Conservation (phyloP, 192 early-diverging fungal genomes). For the Dimargaris xerosporica region DNA sequence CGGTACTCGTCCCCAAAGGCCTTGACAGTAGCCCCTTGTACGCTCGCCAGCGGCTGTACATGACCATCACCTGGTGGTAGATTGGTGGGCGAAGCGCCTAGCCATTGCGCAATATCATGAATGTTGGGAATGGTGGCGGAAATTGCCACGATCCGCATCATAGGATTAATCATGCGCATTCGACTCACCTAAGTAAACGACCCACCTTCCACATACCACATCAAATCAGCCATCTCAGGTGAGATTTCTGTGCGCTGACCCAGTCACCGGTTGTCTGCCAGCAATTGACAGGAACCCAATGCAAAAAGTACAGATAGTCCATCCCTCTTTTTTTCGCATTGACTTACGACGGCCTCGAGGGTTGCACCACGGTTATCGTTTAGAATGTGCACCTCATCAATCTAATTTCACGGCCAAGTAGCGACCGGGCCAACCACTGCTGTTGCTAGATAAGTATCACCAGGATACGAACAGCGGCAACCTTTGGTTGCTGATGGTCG, state of each 20-base stretch:
- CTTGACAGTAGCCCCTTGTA: too few relatives aligned
- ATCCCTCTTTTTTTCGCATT: neutral
- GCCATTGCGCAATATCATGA: conserved; percentile 50
- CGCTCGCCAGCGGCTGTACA: too few relatives aligned
- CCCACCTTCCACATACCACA: too few relatives aligned
- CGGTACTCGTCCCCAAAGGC: conserved; percentile 60
- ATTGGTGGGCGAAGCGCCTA: too few relatives aligned
- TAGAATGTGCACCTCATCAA: conserved; percentile 68
- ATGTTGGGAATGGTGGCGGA: conserved; percentile 60
- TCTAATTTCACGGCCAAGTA: too few relatives aligned
- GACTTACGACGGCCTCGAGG: conserved; percentile 40
- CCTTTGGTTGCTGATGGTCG: too few relatives aligned
- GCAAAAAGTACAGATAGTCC: neutral
- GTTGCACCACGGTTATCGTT: conserved; percentile 46
- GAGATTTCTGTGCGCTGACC: neutral
- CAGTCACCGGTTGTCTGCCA: neutral
- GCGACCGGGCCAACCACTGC: too few relatives aligned
- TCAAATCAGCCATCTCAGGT: too few relatives aligned
- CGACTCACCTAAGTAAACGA: too few relatives aligned
- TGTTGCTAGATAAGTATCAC: too few relatives aligned
- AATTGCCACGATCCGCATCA: conserved; percentile 37
- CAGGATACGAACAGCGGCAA: too few relatives aligned
- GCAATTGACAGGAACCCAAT: neutral
- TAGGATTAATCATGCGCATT: conserved; percentile 11
- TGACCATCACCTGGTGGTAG: too few relatives aligned